These are phyloP conservation scores for Mortierella sp. DNA, from an alignment of 371 early-diverging fungal genomes.

Conservation along the genomic window DNA sequence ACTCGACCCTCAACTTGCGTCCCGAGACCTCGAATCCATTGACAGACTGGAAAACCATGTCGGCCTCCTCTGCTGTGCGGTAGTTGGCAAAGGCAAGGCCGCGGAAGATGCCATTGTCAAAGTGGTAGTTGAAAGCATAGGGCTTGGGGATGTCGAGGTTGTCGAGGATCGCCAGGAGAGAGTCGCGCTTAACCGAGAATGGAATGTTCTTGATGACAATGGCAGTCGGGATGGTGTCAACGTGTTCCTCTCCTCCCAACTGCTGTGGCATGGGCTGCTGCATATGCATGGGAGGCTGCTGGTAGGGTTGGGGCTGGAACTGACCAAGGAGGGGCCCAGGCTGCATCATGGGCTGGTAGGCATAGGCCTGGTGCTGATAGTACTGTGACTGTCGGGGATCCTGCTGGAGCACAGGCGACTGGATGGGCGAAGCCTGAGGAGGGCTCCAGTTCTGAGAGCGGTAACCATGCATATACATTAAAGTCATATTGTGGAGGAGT, in stretches of 20 bases:
- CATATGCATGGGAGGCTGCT: constrained; percentile 22
- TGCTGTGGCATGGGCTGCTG: constrained; percentile 52
- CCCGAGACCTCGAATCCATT: constrained; percentile 81
- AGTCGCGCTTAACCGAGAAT: constrained; percentile 83
- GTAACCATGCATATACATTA: neutral
- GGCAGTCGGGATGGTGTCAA: constrained; percentile 77
- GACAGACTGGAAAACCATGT: constrained; percentile 73
- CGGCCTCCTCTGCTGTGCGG: constrained; percentile 81
- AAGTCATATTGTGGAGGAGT: neutral
- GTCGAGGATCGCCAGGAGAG: constrained; percentile 74
- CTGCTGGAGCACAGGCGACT: constrained; percentile 52
- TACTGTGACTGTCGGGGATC: constrained; percentile 38
- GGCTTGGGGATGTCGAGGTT: constrained; percentile 79
- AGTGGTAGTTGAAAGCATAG: constrained; percentile 88
- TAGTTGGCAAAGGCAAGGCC: constrained; percentile 90
- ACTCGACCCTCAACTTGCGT: constrained; percentile 84
- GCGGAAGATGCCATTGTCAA: constrained; percentile 84
- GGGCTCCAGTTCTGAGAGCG: constrained; percentile 48
- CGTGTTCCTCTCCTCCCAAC: constrained; percentile 47
- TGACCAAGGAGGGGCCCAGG: constrained; percentile 37
- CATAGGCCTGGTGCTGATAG: constrained; percentile 31
- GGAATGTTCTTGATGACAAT: constrained; percentile 90
- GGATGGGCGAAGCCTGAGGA: constrained; percentile 41
- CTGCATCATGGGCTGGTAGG: constrained; percentile 57
- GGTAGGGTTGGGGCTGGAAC: constrained; percentile 45